These are phyloP conservation scores for Triangularia verruculosa DNA, from an alignment of 2,329 filamentous ascomycete genomes.

Conservation along the genomic window DNA sequence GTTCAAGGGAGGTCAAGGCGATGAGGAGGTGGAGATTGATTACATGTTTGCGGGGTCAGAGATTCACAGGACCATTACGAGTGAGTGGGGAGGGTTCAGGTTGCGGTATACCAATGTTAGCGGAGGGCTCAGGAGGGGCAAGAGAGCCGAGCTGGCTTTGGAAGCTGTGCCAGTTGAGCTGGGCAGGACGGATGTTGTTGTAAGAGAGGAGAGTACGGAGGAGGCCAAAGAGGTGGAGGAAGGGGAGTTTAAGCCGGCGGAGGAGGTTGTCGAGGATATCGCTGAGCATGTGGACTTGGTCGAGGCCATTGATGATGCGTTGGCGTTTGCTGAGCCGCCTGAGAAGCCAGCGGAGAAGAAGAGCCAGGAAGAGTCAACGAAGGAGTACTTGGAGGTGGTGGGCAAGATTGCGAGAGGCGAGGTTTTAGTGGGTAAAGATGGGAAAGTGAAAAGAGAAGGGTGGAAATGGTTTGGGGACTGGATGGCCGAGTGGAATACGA, in stretches of 20 bases:
- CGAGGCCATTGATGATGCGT: background rate
- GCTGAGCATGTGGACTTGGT: background rate
- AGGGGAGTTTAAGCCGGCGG: background rate
- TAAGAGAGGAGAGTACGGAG: background rate
- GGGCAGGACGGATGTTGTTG: background rate
- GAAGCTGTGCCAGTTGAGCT: slow-evolving; percentile 32
- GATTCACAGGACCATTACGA: slow-evolving; percentile 45
- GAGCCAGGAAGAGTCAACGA: background rate
- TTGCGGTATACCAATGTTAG: slow-evolving; percentile 53
- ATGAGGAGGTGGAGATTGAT: slow-evolving; percentile 21
- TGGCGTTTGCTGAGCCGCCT: background rate
- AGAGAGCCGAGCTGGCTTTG: slow-evolving; percentile 49
- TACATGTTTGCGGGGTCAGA: slow-evolving; percentile 53
- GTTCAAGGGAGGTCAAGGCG: background rate
- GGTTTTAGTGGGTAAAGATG: background rate
- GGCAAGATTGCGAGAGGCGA: background rate
- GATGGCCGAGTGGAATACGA: background rate
- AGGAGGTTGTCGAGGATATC: background rate
- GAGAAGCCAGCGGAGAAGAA: background rate
- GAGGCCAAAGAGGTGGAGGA: background rate
- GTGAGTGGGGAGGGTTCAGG: slow-evolving; percentile 42
- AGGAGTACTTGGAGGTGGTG: background rate
- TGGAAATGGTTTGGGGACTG: background rate
- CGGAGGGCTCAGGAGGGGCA: slow-evolving; percentile 49
- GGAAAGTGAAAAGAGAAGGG: background rate